Conservation (phyloP, 441 rosid species). For the Erodium moschatum region DNA sequence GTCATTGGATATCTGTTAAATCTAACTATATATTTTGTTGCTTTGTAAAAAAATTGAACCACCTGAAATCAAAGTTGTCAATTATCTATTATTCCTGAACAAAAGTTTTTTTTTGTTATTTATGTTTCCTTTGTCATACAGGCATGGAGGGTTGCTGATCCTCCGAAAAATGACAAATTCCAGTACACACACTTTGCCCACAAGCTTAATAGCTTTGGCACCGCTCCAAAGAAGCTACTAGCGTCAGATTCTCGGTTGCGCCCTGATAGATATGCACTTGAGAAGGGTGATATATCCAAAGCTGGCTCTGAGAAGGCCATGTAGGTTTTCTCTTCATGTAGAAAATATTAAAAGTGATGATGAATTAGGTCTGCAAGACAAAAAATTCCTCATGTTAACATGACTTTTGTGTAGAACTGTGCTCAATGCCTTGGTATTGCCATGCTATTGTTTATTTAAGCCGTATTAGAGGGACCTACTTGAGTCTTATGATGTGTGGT, state of each 20-base stretch:
- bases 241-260: slow-evolving; percentile 91
- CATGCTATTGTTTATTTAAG: background rate
- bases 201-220: slow-evolving; percentile 83
- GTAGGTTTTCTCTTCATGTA: slow-evolving; percentile 23
- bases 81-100: background rate
- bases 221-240: slow-evolving; percentile 78
- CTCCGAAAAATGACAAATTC: slow-evolving; percentile 73
- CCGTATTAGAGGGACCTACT: background rate
- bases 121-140: slow-evolving; percentile 20
- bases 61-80: background rate
- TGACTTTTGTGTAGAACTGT: background rate
- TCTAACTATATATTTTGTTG: background rate
- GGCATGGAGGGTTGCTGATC: slow-evolving; percentile 78
- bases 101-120: background rate
- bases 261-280: slow-evolving; percentile 92
- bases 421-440: background rate
- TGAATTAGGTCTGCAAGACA: background rate
- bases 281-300: slow-evolving; percentile 72
- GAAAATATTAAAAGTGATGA: background rate
- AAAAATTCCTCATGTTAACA: background rate
- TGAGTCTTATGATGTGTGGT: background rate
- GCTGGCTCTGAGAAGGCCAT: slow-evolving; percentile 83
- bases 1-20: background rate
- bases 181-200: slow-evolving; percentile 87
- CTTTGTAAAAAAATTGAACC: background rate